Evolutionary conservation across 192 early-diverging fungal genomes (phyloP).

Genomic region (Podila epigama): DNA sequence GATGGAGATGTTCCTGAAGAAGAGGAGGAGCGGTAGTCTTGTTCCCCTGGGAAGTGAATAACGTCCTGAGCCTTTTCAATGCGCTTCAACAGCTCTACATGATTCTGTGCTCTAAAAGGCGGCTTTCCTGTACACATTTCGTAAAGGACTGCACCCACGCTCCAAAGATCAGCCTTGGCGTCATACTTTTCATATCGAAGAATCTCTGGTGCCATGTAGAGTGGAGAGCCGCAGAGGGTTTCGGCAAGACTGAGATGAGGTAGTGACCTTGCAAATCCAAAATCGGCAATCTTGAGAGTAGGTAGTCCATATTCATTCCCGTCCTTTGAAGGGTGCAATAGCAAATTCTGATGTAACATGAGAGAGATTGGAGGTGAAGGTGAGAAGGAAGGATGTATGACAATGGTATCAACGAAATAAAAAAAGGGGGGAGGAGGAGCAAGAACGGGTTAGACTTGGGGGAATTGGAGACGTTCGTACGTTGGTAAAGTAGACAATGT

Average conservation of each 20-base stretch:
- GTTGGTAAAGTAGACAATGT: too few species aligned
- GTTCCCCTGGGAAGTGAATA: slow-evolving; percentile 88
- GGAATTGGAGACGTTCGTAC: neutral
- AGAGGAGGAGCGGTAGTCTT: slow-evolving; percentile 22
- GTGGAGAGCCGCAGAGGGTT: slow-evolving; percentile 95
- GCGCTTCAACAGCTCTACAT: slow-evolving; percentile 89
- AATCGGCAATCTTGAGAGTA: slow-evolving; percentile 93
- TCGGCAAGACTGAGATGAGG: slow-evolving; percentile 87
- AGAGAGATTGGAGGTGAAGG: too few species aligned
- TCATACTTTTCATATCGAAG: slow-evolving; percentile 92
- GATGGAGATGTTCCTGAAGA: slow-evolving; percentile 14
- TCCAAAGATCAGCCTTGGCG: slow-evolving; percentile 97
- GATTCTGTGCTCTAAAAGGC: slow-evolving; percentile 93
- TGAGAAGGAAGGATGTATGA: too few species aligned
- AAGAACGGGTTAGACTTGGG: neutral
- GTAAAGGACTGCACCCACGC: slow-evolving; percentile 92
- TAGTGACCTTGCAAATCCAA: slow-evolving; percentile 95
- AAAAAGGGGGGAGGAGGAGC: slow-evolving; percentile 1
- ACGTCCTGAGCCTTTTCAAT: slow-evolving; percentile 87
- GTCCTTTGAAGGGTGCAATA: slow-evolving; percentile 72
- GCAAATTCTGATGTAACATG: slow-evolving; percentile 89
- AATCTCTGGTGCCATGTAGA: slow-evolving; percentile 95
- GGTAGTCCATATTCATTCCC: slow-evolving; percentile 69
- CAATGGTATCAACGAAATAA: slow-evolving; percentile 1
- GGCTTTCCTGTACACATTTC: slow-evolving; percentile 92